These are phyloP conservation scores for Starmera stellimalicola DNA, from an alignment of 1,139 yeast species.

Conservation along the genomic window DNA sequence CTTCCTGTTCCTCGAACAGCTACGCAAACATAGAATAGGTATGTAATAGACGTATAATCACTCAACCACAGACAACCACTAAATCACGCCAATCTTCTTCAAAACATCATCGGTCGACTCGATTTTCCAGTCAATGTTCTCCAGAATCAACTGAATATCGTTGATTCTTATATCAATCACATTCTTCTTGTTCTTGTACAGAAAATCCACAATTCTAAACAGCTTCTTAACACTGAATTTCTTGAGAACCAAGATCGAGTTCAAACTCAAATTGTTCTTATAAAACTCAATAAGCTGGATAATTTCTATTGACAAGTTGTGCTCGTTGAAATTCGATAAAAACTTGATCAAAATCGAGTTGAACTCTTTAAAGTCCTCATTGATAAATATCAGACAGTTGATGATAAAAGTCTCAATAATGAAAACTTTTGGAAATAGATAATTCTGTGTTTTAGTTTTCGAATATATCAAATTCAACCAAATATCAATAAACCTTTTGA, in stretches of 20 bases:
- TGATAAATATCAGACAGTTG: conserved; percentile 2
- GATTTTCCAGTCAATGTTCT: conserved; percentile 22
- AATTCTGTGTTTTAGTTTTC: neutral
- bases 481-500: neutral
- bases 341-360: conserved; percentile 1
- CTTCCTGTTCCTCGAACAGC: conserved; percentile 70
- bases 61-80: neutral
- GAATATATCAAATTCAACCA: neutral
- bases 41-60: conserved; percentile 29
- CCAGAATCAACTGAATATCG: conserved; percentile 20
- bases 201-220: neutral
- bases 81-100: conserved; percentile 21
- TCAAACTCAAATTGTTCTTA: neutral
- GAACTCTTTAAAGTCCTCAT: conserved; percentile 2
- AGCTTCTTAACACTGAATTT: neutral
- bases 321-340: neutral
- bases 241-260: neutral
- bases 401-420: conserved; percentile 1
- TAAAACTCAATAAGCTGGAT: conserved; percentile 2
- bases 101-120: conserved; percentile 23
- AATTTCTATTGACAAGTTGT: neutral
- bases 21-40: conserved; percentile 50
- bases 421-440: neutral
- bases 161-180: conserved; percentile 2
- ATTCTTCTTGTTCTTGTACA: neutral